phyloP scores from a whole-genome alignment of 1,139 yeast species.

The Blastobotrys persicus region DNA sequence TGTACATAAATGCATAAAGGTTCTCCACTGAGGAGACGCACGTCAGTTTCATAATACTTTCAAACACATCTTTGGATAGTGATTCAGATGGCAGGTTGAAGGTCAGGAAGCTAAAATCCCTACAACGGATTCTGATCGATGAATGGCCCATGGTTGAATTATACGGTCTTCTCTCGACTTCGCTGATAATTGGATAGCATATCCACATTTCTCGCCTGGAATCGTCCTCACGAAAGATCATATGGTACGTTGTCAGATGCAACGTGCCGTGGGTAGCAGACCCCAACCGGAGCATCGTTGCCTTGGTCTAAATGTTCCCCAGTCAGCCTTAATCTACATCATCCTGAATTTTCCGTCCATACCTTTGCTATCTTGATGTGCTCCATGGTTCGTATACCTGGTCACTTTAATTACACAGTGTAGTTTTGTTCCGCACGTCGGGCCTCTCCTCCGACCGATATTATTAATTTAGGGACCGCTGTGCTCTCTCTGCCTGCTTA shows the following conservation, averaged over 20 bases:
- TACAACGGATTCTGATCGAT: constrained; percentile 64
- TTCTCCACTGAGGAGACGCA: constrained; percentile 53
- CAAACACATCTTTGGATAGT: constrained; percentile 68
- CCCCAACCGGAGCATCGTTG: constrained; percentile 70
- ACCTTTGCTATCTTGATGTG: constrained; percentile 53
- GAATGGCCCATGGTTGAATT: constrained; percentile 45
- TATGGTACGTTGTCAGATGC: constrained; percentile 79
- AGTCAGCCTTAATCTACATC: background rate
- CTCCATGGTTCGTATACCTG: too few relatives aligned
- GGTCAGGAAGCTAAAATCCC: constrained; percentile 83
- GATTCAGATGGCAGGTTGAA: constrained; percentile 64
- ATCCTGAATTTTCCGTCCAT: constrained; percentile 17
- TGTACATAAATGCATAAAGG: constrained; percentile 68
- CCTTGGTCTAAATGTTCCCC: constrained; percentile 31
- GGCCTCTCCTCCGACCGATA: too few relatives aligned
- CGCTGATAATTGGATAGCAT: constrained; percentile 81
- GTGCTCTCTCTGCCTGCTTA: too few relatives aligned
- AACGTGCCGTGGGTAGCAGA: constrained; percentile 62
- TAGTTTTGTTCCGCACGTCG: too few relatives aligned
- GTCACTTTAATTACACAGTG: too few relatives aligned
- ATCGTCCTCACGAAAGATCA: constrained; percentile 61
- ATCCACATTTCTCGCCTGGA: constrained; percentile 76
- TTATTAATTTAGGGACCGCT: too few relatives aligned
- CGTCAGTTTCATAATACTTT: constrained; percentile 65
- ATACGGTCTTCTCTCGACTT: constrained; percentile 52